Conservation (phyloP, 139 green algal genomes). For the Mesotaenium endlicherianum region DNA sequence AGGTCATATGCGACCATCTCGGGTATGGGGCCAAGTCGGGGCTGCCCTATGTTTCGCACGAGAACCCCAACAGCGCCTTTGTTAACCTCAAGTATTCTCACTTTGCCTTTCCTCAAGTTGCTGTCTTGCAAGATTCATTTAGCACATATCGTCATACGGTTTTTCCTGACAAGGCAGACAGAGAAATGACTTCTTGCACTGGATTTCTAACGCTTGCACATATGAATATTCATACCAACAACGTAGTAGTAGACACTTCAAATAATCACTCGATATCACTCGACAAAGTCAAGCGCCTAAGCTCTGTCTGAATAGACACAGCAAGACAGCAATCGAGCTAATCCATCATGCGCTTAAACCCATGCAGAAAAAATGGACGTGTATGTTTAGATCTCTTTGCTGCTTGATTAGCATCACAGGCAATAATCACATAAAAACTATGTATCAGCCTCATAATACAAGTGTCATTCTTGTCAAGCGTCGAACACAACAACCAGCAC, state of each 20-base stretch:
- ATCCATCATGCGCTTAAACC: no score
- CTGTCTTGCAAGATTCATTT: neutral
- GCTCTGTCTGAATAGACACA: no score
- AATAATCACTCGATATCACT: neutral
- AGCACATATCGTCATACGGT: neutral
- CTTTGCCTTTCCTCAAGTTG: no score
- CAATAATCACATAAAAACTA: no score
- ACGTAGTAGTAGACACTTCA: neutral
- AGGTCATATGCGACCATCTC: slow-evolving; percentile 91
- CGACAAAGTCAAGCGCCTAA: neutral
- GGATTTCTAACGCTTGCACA: neutral
- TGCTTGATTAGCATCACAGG: no score
- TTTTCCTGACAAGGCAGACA: neutral
- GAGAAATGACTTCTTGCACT: neutral
- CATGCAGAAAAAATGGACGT: no score
- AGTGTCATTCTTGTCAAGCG: neutral
- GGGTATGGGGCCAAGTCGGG: slow-evolving; percentile 86
- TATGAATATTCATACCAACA: neutral
- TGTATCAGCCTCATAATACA: neutral
- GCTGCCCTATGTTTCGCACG: slow-evolving; percentile 92
- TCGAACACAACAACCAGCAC: no score
- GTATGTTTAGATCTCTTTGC: no score
- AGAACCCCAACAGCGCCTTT: slow-evolving; percentile 91
- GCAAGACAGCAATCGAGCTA: no score
- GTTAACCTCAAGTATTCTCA: slow-evolving; percentile 73